phyloP scores from a whole-genome alignment of 495 filamentous ascomycete species.

The Acidomyces sp. region DNA sequence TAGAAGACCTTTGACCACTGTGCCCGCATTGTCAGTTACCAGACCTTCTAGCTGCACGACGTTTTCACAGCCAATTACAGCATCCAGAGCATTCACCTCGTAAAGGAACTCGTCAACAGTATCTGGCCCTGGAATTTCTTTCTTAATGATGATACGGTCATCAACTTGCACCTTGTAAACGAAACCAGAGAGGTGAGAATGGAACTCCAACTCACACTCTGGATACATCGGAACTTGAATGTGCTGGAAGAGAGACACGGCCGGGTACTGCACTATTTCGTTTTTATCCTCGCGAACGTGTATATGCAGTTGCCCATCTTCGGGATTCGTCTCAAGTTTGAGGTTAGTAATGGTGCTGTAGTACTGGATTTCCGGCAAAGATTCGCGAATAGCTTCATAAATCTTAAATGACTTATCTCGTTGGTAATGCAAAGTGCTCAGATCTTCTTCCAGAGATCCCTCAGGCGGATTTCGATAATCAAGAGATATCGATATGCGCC shows the following conservation, averaged over 20 bases:
- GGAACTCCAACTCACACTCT: slow-evolving; percentile 68
- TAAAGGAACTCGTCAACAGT: slow-evolving; percentile 95
- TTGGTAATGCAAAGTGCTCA: slow-evolving; percentile 67
- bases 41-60: slow-evolving; percentile 84
- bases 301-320: slow-evolving; percentile 79
- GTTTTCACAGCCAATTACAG: slow-evolving; percentile 54
- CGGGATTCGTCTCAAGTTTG: slow-evolving; percentile 63
- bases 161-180: slow-evolving; percentile 80
- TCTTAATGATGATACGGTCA: slow-evolving; percentile 72
- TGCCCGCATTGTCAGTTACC: slow-evolving; percentile 65
- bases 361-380: slow-evolving; percentile 81
- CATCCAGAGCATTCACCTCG: slow-evolving; percentile 87
- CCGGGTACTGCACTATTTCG: slow-evolving; percentile 84
- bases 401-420: slow-evolving; percentile 89
- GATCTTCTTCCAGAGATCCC: slow-evolving; percentile 74
- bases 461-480: slow-evolving; percentile 75
- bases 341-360: slow-evolving; percentile 93
- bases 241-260: slow-evolving; percentile 60
- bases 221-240: slow-evolving; percentile 52
- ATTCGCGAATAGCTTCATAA: slow-evolving; percentile 91
- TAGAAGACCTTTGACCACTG: slow-evolving; percentile 74
- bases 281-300: slow-evolving; percentile 97
- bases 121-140: slow-evolving; percentile 94
- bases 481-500: slow-evolving; percentile 81
- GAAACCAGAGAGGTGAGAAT: slow-evolving; percentile 88